phyloP scores from a whole-genome alignment of 768 basidiomycete species.

The Pulveroboletus sp. region DNA sequence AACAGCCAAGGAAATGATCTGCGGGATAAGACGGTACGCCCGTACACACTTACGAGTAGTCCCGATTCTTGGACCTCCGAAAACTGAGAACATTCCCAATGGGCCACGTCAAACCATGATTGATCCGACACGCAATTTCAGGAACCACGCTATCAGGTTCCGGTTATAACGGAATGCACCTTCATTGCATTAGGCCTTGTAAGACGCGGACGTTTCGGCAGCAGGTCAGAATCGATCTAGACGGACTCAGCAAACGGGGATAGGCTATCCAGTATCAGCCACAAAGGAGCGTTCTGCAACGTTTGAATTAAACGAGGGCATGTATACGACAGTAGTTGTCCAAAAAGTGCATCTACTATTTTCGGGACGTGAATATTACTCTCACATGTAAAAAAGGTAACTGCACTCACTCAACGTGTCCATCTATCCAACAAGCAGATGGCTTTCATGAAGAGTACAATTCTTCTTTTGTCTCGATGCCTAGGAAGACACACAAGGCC shows the following conservation, averaged over 20 bases:
- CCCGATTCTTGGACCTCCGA: neutral
- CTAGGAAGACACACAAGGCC: conserved; percentile 26
- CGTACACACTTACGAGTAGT: neutral
- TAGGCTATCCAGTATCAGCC: neutral
- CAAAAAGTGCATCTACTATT: conserved; percentile 26
- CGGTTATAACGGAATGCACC: neutral
- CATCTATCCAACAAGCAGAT: conserved; percentile 8
- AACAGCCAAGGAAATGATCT: neutral
- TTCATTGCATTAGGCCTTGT: neutral
- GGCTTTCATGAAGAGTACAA: conserved; percentile 47
- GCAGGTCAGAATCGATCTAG: neutral
- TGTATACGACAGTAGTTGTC: conserved; percentile 18
- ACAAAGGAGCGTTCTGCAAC: conserved; percentile 1
- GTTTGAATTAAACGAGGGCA: conserved; percentile 18
- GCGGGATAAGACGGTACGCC: neutral
- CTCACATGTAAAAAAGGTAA: neutral
- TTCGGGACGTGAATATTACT: conserved; percentile 3
- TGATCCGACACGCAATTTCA: neutral
- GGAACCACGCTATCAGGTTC: neutral
- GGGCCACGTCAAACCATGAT: neutral
- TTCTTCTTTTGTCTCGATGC: conserved; percentile 63
- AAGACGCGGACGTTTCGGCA: neutral
- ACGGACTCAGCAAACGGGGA: neutral
- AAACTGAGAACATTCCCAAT: neutral
- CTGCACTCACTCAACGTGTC: conserved; percentile 17